A percentile compares a stretch with the other conserved stretches of the same genome.
phyloP scores from a whole-genome alignment of 495 filamentous ascomycete genomes.

The Xylaria intraflava region DNA sequence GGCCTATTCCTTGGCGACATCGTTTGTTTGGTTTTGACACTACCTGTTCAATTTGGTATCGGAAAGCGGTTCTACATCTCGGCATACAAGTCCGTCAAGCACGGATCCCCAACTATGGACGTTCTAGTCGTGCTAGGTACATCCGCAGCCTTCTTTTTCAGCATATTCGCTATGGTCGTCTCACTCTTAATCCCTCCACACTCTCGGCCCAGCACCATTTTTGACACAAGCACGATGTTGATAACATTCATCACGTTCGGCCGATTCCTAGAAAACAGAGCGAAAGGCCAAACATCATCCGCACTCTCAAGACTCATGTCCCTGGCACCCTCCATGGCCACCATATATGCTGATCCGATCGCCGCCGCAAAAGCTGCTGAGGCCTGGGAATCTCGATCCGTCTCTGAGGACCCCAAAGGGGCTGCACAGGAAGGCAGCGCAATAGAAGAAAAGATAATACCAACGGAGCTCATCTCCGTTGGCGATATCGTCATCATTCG shows the following conservation, averaged over 20 bases:
- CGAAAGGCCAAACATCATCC: constrained; percentile 94
- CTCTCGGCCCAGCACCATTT: constrained; percentile 73
- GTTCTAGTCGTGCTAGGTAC: constrained; percentile 92
- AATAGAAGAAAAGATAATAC: constrained; percentile 75
- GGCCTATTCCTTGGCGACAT: constrained; percentile 87
- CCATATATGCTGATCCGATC: constrained; percentile 95
- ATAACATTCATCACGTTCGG: constrained; percentile 94
- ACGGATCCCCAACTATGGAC: constrained; percentile 93
- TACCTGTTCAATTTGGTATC: constrained; percentile 94
- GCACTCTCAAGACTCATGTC: constrained; percentile 95
- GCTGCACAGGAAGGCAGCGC: constrained; percentile 45
- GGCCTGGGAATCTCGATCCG: constrained; percentile 52
- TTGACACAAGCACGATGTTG: constrained; percentile 97
- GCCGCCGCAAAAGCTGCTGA: constrained; percentile 86
- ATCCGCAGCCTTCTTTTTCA: constrained; percentile 97
- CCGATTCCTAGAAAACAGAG: constrained; percentile 86
- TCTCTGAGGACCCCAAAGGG: constrained; percentile 38
- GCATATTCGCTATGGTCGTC: constrained; percentile 78
- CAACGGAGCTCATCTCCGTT: constrained; percentile 91
- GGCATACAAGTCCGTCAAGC: constrained; percentile 84
- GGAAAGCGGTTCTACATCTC: constrained; percentile 87
- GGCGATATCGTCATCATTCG: constrained; percentile 89
- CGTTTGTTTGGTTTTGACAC: constrained; percentile 71
- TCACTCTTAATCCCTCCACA: constrained; percentile 66
- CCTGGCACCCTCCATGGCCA: constrained; percentile 91